A percentile compares a stretch with the other conserved stretches of the same genome.
These are phyloP conservation scores for Pilaira anomala DNA, from an alignment of 192 early-diverging fungal genomes.

Conservation along the genomic window DNA sequence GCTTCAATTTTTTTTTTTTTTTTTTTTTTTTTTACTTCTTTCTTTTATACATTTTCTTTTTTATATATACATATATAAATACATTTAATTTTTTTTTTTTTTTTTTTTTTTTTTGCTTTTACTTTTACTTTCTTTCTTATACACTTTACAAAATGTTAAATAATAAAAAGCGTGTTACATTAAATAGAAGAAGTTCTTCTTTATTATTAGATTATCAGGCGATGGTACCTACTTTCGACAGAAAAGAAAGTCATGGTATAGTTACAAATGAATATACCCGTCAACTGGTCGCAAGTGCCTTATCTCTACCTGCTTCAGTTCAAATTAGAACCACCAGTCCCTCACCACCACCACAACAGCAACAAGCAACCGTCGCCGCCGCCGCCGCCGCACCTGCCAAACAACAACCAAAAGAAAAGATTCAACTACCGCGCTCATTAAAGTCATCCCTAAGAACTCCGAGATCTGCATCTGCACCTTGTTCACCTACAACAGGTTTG, in stretches of 20 bases:
- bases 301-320: not conserved
- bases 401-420: not conserved
- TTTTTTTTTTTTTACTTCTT: not conserved
- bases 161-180: constrained; percentile 15
- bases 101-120: not conserved
- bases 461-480: constrained; percentile 33
- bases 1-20: not conserved
- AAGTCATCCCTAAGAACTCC: constrained; percentile 29
- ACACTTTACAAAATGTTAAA: not conserved
- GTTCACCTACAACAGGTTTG: constrained; percentile 24
- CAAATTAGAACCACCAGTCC: not conserved
- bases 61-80: too few species aligned
- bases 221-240: not conserved
- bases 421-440: not conserved
- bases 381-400: not conserved
- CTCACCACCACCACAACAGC: not conserved
- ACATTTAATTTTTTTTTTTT: not conserved
- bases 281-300: not conserved
- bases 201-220: constrained; percentile 5
- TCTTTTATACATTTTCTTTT: not conserved
- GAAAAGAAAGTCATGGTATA: not conserved
- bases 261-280: constrained; percentile 7
- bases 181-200: constrained; percentile 12
- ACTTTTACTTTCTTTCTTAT: too few species aligned
- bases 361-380: too few species aligned